These are phyloP conservation scores for Posidonia australis DNA, from an alignment of 106 monocot species.

Conservation along the genomic window DNA sequence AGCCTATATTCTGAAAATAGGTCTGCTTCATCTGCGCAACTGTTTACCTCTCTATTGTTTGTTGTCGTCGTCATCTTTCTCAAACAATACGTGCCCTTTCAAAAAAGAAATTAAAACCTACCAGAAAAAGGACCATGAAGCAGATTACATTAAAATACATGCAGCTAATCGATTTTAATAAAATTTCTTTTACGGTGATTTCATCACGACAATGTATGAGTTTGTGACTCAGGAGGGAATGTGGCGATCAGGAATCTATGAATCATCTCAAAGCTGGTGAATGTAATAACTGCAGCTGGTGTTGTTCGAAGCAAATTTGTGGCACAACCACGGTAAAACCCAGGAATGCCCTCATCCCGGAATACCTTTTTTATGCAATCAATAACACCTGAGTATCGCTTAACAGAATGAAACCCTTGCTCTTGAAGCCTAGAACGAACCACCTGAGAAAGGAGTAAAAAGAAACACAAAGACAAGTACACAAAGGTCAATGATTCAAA, in stretches of 20 bases:
- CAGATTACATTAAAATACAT: too few species aligned
- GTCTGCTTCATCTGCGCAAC: too few species aligned
- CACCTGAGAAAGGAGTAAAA: constrained; percentile 29
- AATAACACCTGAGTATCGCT: constrained; percentile 41
- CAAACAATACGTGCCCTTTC: too few species aligned
- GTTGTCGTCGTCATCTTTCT: too few species aligned
- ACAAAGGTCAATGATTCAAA: neutral
- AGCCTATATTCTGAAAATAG: too few species aligned
- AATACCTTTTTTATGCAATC: constrained; percentile 74
- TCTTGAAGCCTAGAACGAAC: constrained; percentile 86
- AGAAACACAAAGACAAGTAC: neutral
- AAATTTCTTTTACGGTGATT: neutral
- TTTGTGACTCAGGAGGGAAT: constrained; percentile 47
- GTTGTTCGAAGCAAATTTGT: constrained; percentile 75
- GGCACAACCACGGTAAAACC: constrained; percentile 84
- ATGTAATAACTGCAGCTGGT: constrained; percentile 83
- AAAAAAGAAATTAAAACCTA: too few species aligned
- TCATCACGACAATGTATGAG: constrained; percentile 28
- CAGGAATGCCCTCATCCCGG: constrained; percentile 44
- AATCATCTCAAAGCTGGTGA: constrained; percentile 96
- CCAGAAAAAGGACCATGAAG: too few species aligned
- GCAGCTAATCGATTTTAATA: neutral
- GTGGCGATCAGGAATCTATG: constrained; percentile 50
- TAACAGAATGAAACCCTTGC: constrained; percentile 49
- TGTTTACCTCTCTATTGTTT: too few species aligned